Base-by-base conservation (phyloP, 306 rosid genomes). In the Argentina anserina region DNA sequence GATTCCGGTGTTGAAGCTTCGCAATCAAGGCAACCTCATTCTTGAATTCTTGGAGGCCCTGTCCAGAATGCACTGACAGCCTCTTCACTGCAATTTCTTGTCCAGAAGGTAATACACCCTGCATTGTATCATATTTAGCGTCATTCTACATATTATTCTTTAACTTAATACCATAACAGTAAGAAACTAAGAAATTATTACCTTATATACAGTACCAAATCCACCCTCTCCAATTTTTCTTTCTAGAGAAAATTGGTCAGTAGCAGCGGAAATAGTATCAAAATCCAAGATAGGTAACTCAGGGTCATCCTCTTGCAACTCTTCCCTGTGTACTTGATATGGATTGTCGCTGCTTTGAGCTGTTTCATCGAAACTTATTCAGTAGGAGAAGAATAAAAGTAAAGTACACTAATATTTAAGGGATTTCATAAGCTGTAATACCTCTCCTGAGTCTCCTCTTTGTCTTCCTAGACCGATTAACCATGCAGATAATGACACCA, bases 161-260 rank as follows among this genome's bases (percentile, higher is more conserved):
- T 17, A 2, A 14, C 23, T 2, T 13, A 25, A 23, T 12, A 25
- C 62, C 62, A 23, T 26, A 29, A 6, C 10, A 4, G 17, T 7
- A 53, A 21, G 8, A 4, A 37, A 36, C n/a, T n/a, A n/a, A n/a
- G n/a, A n/a, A n/a, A n/a, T n/a, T n/a, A n/a, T 15, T 42, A 79
- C 92, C 92, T 84, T 85, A 40, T 83, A 88, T 59, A 88, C 88
- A 11, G 78, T 46, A 45, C 92, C 92, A 72, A 88, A 85, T 17
- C 92, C 90, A 21, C 90, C 92, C 70, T 88, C 82, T 21, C 92
- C 90, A 58, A 88, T 78, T 80, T 83, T 81, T 59, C 83, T 83
- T 25, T 63, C 71, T 0, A n/a, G 1, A 64, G 71, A 56, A 53
- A 79, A 85, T 14, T 75, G 68, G 11, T 59, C 46, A 28, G 92